Base-by-base conservation (phyloP, 2,329 filamentous ascomycete species). In the Xylaria arbuscula region DNA sequence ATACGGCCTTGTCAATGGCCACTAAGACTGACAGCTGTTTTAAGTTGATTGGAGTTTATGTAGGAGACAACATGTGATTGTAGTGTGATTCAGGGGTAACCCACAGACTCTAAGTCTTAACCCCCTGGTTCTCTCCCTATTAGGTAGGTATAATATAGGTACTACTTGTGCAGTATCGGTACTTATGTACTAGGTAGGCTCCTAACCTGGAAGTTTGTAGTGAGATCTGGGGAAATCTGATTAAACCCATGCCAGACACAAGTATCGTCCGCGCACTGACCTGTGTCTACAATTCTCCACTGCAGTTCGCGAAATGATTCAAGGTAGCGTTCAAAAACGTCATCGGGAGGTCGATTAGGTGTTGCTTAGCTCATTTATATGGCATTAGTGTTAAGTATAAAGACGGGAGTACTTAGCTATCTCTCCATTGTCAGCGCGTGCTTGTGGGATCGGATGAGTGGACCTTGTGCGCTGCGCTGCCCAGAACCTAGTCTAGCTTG, bases 211-310 rank as follows among this genome's bases (percentile, higher is more conserved):
- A n/a, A 57, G 40, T 6, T 36, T 19, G 42, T n/a, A 67, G 64
- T 48, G 53, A 59, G 64, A 63, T 63, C 59, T 38, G 54, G 64
- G 59, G 59, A 67, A 57, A 63, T 63, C 64, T 53, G 36, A 53
- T 17, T 17, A 53, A 28, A 54, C 54, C 62, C 54, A 55, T 24
- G 57, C 48, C 32, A 34, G 50, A 28, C 48, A n/a, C 24, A 32
- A 56, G 50, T 22, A 40, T 62, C 22, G 57, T 53, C 63, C 51
- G 57, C 64, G 38, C 55, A 45, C 38, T 45, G 55, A 32, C 51
- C 51, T 13, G 9, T 22, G n/a, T 60, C 48, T 60, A 38, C 38
- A 60, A 47, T 59, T 38, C 32, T 47, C 38, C 36, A 15, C 45
- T 11, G 9, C 8, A 13, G 22, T 17, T 38, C 28, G 51, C 10